These are phyloP conservation scores for Candida krabiensis DNA, from an alignment of 805 yeast species.

Conservation along the genomic window DNA sequence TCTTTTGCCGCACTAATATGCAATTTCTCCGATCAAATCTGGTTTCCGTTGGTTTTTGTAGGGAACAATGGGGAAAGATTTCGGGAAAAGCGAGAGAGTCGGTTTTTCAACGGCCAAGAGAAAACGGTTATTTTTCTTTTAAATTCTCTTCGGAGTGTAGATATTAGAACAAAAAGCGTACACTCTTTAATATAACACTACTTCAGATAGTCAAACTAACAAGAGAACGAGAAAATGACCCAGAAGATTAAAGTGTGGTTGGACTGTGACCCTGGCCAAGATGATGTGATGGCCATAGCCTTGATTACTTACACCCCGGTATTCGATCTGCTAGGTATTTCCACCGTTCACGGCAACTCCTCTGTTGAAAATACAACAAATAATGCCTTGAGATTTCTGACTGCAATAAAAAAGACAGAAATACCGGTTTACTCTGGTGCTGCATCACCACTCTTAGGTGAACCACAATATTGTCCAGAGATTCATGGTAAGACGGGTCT, in stretches of 20 bases:
- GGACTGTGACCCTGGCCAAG: conserved; percentile 93
- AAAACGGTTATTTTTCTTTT: too few relatives aligned
- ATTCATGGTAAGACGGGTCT: conserved; percentile 77
- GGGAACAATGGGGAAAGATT: too few relatives aligned
- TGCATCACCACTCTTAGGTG: conserved; percentile 51
- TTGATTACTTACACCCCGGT: conserved; percentile 60
- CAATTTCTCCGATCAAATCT: too few relatives aligned
- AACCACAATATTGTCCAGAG: conserved; percentile 53
- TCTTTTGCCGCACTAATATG: too few relatives aligned
- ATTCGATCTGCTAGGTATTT: conserved; percentile 62
- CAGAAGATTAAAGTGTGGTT: conserved; percentile 69
- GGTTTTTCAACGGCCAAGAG: too few relatives aligned
- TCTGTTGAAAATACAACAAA: conserved; percentile 62
- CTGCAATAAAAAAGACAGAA: conserved; percentile 51
- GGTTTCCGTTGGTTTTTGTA: too few relatives aligned
- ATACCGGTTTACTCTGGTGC: conserved; percentile 72
- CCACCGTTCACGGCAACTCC: conserved; percentile 75
- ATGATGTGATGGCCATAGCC: conserved; percentile 76
- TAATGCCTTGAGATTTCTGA: conserved; percentile 66
- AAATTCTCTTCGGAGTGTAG: too few relatives aligned
- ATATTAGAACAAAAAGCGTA: too few relatives aligned
- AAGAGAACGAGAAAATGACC: too few relatives aligned
- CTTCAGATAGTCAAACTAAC: too few relatives aligned
- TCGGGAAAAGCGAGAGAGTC: too few relatives aligned
- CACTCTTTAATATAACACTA: too few relatives aligned